These are phyloP conservation scores for slime mould (Dictyostelium discoideum) DNA, from an alignment of 78 protist species.

Conservation along the genomic window DNA sequence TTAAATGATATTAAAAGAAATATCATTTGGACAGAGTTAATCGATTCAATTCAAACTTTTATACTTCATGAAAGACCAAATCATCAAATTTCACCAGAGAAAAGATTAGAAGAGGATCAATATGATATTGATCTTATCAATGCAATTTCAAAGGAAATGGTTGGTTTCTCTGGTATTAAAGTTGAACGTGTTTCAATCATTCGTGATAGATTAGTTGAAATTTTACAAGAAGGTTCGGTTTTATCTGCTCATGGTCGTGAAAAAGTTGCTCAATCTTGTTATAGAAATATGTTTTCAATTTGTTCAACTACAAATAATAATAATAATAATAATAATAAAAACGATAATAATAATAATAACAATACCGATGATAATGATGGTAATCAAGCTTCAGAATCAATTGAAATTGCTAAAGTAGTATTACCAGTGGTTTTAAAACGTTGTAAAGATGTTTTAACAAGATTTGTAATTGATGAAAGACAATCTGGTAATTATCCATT, in stretches of 20 bases:
- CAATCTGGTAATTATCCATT: constrained; percentile 71
- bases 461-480: constrained; percentile 58
- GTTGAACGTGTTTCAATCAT: constrained; percentile 73
- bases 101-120: constrained; percentile 49
- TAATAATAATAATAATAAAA: background rate
- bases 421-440: constrained; percentile 61
- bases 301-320: constrained; percentile 14
- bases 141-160: constrained; percentile 71
- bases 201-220: constrained; percentile 62
- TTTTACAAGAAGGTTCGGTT: constrained; percentile 46
- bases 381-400: background rate
- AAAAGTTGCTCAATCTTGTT: constrained; percentile 72
- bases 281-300: constrained; percentile 56
- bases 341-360: no score
- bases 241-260: constrained; percentile 37
- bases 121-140: constrained; percentile 63
- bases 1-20: constrained; percentile 75
- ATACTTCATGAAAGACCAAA: constrained; percentile 64
- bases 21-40: constrained; percentile 81
- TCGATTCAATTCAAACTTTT: constrained; percentile 75
- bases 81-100: constrained; percentile 43
- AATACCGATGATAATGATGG: no score
- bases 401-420: constrained; percentile 64
- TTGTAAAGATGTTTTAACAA: constrained; percentile 44
- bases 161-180: constrained; percentile 69